These are phyloP conservation scores for Shiraia sp. DNA, from an alignment of 2,329 filamentous ascomycete species.

Conservation along the genomic window DNA sequence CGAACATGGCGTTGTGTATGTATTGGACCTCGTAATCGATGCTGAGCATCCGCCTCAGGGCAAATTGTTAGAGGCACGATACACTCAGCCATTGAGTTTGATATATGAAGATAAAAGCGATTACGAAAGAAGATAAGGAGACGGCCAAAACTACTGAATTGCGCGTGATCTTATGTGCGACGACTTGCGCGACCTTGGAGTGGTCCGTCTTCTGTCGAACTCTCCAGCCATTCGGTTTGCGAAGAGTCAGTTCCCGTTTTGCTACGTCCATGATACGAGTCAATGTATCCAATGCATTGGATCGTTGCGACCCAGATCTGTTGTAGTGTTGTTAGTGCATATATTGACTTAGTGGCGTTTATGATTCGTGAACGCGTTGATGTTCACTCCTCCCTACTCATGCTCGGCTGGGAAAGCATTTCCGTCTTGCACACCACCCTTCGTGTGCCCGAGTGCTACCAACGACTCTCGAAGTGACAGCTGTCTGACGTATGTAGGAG, in stretches of 20 bases:
- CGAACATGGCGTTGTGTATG: conserved; percentile 42
- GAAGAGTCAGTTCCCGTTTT: conserved; percentile 10
- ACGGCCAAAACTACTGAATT: not conserved
- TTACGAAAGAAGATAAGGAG: not conserved
- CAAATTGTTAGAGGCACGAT: conserved; percentile 26
- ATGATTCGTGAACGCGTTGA: conserved; percentile 12
- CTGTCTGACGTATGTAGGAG: no score
- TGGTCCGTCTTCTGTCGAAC: not conserved
- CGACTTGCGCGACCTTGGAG: not conserved
- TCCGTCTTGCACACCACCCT: conserved; percentile 3
- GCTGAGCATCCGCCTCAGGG: conserved; percentile 30
- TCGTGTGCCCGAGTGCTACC: no score
- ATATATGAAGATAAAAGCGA: not conserved
- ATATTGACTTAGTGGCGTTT: not conserved
- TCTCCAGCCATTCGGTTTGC: not conserved
- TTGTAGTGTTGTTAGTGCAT: conserved; percentile 2
- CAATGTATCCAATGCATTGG: conserved; percentile 9
- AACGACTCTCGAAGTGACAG: no score
- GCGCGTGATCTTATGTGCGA: conserved; percentile 6
- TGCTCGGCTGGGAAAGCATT: conserved; percentile 18
- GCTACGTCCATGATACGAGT: conserved; percentile 8
- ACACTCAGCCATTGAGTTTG: conserved; percentile 22
- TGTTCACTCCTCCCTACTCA: conserved; percentile 3
- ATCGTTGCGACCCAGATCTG: conserved; percentile 3
- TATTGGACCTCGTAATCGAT: conserved; percentile 35